These are phyloP conservation scores for Apiotrichum gamsii DNA, from an alignment of 1,284 basidiomycete species.

Conservation along the genomic window DNA sequence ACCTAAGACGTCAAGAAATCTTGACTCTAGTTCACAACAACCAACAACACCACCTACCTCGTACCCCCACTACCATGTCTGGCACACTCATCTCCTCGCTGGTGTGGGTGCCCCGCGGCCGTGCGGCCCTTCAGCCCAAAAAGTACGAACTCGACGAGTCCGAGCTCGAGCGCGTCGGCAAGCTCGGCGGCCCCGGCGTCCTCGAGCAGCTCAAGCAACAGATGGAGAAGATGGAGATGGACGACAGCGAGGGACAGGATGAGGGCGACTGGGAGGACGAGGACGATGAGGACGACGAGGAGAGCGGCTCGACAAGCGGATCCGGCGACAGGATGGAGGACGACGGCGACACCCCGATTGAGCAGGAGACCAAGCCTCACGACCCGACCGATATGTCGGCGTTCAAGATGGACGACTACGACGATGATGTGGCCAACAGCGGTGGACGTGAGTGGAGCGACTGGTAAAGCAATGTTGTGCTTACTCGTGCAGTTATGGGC, in stretches of 20 bases:
- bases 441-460: constrained; percentile 52
- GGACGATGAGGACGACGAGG: constrained; percentile 42
- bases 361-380: constrained; percentile 34
- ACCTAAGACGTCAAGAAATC: background rate
- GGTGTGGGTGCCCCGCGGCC: constrained; percentile 75
- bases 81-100: constrained; percentile 53
- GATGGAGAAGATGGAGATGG: constrained; percentile 62
- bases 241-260: constrained; percentile 51
- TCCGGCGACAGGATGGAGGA: constrained; percentile 31
- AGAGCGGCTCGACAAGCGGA: constrained; percentile 3
- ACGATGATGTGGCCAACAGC: constrained; percentile 67
- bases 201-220: constrained; percentile 74
- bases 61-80: constrained; percentile 30
- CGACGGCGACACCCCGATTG: constrained; percentile 40
- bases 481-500: constrained; percentile 51
- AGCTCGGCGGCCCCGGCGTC: constrained; percentile 75
- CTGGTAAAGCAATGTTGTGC: background rate
- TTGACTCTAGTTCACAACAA: too few species aligned
- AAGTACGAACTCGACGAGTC: constrained; percentile 88
- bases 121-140: constrained; percentile 66
- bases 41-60: background rate
- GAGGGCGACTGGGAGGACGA: constrained; percentile 40
- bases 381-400: constrained; percentile 74
- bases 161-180: constrained; percentile 84
- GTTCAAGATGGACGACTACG: constrained; percentile 92